These are phyloP conservation scores for Ceratocystis papillata DNA, from an alignment of 2,329 filamentous ascomycete species.

Conservation along the genomic window DNA sequence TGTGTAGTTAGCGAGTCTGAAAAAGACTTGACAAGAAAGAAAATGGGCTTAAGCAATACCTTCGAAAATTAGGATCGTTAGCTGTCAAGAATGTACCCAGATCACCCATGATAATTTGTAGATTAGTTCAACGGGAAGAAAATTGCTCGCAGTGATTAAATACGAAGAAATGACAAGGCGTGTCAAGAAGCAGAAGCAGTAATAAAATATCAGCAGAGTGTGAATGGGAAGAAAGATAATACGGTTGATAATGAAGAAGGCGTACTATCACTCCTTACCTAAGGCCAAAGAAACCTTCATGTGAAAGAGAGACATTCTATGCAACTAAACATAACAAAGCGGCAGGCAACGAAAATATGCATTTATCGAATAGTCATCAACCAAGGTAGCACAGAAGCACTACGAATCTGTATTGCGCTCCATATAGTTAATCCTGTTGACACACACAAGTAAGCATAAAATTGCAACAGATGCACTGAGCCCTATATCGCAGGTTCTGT, in stretches of 20 bases:
- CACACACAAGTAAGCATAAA: too few relatives aligned
- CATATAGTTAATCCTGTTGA: too few relatives aligned
- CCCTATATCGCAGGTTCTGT: too few relatives aligned
- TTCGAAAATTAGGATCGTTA: constrained; percentile 51
- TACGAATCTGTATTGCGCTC: too few relatives aligned
- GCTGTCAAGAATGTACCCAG: constrained; percentile 56
- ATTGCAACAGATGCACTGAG: too few relatives aligned
- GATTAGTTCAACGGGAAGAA: background rate
- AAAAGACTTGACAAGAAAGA: background rate
- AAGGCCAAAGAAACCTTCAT: background rate
- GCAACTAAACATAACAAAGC: constrained; percentile 1
- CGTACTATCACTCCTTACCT: background rate
- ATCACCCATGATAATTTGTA: constrained; percentile 44
- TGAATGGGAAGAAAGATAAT: background rate
- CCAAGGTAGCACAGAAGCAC: background rate
- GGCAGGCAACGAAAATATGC: background rate
- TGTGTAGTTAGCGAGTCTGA: background rate
- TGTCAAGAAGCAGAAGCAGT: background rate
- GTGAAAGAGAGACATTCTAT: constrained; percentile 12
- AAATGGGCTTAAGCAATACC: constrained; percentile 31
- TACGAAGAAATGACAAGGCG: too few relatives aligned
- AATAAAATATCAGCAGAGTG: background rate
- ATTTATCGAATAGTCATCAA: background rate
- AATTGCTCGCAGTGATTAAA: too few relatives aligned
- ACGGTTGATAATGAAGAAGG: background rate